A percentile compares a stretch with the other conserved stretches of the same genome.
Evolutionary conservation across 2,329 filamentous ascomycete genomes (phyloP).

Genomic region (Herpomyces periplanetae): DNA sequence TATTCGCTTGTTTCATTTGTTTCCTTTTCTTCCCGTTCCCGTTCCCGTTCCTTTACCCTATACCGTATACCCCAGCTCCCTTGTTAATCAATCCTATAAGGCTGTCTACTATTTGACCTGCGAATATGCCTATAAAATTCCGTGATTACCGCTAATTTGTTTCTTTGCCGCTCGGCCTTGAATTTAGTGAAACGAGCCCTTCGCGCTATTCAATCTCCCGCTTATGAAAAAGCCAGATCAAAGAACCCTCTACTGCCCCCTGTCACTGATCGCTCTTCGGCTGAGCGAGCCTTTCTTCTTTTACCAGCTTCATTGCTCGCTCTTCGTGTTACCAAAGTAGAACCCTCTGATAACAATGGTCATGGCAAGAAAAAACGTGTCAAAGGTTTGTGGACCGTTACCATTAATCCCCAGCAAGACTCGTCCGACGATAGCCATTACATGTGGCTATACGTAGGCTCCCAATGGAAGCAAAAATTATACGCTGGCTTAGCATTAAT

Average conservation of each 20-base stretch:
- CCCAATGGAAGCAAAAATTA: constrained; percentile 68
- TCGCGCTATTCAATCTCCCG: constrained; percentile 49
- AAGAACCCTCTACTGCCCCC: constrained; percentile 53
- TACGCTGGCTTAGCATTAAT: constrained; percentile 51
- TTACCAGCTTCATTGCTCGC: constrained; percentile 78
- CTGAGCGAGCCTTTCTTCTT: constrained; percentile 77
- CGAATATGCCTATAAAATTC: constrained; percentile 1
- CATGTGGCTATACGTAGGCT: constrained; percentile 76
- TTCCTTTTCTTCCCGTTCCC: constrained; percentile 1
- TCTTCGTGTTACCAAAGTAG: constrained; percentile 46
- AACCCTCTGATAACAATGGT: constrained; percentile 33
- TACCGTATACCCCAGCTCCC: too few relatives aligned
- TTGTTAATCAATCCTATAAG: too few relatives aligned
- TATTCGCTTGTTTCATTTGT: constrained; percentile 1
- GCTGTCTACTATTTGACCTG: too few relatives aligned
- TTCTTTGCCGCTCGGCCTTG: constrained; percentile 2
- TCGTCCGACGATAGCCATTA: constrained; percentile 45
- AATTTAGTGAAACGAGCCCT: constrained; percentile 62
- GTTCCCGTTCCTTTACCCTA: constrained; percentile 1
- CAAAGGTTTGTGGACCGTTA: constrained; percentile 85
- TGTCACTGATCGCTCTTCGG: constrained; percentile 49
- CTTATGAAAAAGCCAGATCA: constrained; percentile 42
- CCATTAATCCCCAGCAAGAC: constrained; percentile 83
- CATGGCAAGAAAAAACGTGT: constrained; percentile 38
- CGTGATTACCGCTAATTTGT: neutral